Conservation (phyloP, 306 rosid species). For the Macrotyloma uniflorum region DNA sequence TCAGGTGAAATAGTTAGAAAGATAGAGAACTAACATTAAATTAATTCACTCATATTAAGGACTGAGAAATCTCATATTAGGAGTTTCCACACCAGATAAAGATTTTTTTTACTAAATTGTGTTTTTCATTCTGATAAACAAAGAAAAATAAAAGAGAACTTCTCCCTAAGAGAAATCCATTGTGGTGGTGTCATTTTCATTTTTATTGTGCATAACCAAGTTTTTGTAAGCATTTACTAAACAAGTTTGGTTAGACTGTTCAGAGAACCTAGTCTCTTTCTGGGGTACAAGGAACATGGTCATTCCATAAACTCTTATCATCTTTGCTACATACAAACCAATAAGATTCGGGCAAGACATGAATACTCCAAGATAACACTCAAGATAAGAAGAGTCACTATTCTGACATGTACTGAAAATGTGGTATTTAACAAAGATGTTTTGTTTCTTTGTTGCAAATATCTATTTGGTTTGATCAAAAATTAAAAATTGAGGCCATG, state of each 20-base stretch:
- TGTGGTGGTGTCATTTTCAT: background rate
- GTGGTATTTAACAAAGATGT: background rate
- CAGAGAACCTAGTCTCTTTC: background rate
- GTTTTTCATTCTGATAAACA: background rate
- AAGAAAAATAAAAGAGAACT: background rate
- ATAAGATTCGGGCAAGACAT: slow-evolving; percentile 27
- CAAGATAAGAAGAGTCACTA: slow-evolving; percentile 27
- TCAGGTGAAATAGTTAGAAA: background rate
- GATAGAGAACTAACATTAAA: background rate
- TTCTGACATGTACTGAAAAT: slow-evolving; percentile 17
- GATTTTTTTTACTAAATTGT: background rate
- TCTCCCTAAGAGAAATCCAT: background rate
- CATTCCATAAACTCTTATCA: slow-evolving; percentile 10
- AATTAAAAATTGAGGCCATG: slow-evolving; percentile 21
- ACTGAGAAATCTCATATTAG: background rate
- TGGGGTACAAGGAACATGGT: slow-evolving; percentile 10
- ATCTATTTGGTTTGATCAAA: slow-evolving; percentile 34
- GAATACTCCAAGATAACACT: slow-evolving; percentile 35
- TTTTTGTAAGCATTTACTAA: background rate
- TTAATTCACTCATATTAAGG: background rate
- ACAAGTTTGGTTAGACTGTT: background rate
- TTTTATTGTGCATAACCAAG: background rate
- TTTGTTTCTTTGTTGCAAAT: slow-evolving; percentile 14
- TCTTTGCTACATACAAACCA: slow-evolving; percentile 14
- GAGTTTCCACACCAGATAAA: background rate